Conservation (phyloP, 2,329 filamentous ascomycete species). For the Nemania sp. region DNA sequence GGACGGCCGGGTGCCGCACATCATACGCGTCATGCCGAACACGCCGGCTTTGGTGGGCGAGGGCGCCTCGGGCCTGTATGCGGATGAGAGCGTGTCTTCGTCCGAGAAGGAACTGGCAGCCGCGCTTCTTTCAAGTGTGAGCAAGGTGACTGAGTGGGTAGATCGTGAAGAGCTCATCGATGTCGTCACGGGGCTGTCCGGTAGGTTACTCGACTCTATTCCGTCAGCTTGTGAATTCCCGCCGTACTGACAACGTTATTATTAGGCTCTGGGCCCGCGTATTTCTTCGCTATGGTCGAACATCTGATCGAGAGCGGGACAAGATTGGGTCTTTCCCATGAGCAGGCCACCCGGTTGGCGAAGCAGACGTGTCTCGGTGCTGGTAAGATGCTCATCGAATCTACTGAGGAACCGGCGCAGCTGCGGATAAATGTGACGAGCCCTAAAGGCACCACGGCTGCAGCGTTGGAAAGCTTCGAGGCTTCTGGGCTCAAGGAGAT, state of each 20-base stretch:
- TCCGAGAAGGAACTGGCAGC: constrained; percentile 49
- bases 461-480: constrained; percentile 54
- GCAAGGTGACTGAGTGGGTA: constrained; percentile 55
- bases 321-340: constrained; percentile 50
- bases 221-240: neutral
- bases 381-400: constrained; percentile 55
- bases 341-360: constrained; percentile 55
- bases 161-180: constrained; percentile 55
- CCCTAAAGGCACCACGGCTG: constrained; percentile 56
- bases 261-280: constrained; percentile 55
- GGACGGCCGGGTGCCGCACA: constrained; percentile 46
- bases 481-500: constrained; percentile 48
- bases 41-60: constrained; percentile 56
- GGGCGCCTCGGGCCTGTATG: constrained; percentile 54
- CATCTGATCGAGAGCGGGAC: constrained; percentile 52
- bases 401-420: constrained; percentile 51
- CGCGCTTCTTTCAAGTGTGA: constrained; percentile 50
- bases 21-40: constrained; percentile 59
- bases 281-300: constrained; percentile 59
- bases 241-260: constrained; percentile 8
- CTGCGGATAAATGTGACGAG: constrained; percentile 57
- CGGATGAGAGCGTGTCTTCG: constrained; percentile 47
- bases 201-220: constrained; percentile 39
- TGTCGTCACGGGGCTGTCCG: constrained; percentile 55
- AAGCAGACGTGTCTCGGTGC: constrained; percentile 58